Evolutionary conservation across 176 grass and related monocot species (phyloP), one percentile per base, ranked within the genome.

Genomic region (Themeda triandra): DNA sequence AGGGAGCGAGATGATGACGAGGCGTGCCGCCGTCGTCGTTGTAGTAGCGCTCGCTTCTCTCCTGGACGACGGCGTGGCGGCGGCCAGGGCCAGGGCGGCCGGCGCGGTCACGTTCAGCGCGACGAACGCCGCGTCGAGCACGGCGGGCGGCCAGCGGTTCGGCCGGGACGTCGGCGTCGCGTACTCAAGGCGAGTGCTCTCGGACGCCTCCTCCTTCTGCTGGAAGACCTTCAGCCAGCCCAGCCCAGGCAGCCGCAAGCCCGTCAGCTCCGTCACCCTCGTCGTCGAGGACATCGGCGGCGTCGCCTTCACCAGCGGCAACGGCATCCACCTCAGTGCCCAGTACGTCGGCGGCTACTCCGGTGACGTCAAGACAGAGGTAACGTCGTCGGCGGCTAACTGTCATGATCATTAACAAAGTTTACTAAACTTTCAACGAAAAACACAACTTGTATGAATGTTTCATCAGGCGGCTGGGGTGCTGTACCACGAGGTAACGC

Each of bases 131-230:
- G 90, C 90, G 32, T 28, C 28, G 13, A 68, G 35, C 80, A 97
- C 90, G 13, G 1, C 88, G 1, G 95, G 92, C 10, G 91, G 94
- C 66, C 28, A 17, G 79, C 87, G 87, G 19, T 97, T 97, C 75
- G 25, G 84, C 75, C 70, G 35, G 30, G 87, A 76, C 1, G 80
- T 92, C 40, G 85, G 91, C 37, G 17, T 88, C n/a, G 76, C 76
- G 5, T 97, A 93, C 75, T 77, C 86, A 66, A 81, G 66, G 87
- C 48, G 88, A 70, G 78, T 94, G 58, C 89, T 94, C 72, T 76
- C 85, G 10, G 75, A 65, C 67, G 75, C 94, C 30, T 90, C 94
- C 8, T 10, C 80, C 67, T 97, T 92, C 80, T 86, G 81, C 69
- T 92, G 94, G 89, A 75, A 80, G 23, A 69, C 71, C 36, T 90